Evolutionary conservation across 331 rosid genomes (phyloP).

Genomic region (Prunus yedoensis): DNA sequence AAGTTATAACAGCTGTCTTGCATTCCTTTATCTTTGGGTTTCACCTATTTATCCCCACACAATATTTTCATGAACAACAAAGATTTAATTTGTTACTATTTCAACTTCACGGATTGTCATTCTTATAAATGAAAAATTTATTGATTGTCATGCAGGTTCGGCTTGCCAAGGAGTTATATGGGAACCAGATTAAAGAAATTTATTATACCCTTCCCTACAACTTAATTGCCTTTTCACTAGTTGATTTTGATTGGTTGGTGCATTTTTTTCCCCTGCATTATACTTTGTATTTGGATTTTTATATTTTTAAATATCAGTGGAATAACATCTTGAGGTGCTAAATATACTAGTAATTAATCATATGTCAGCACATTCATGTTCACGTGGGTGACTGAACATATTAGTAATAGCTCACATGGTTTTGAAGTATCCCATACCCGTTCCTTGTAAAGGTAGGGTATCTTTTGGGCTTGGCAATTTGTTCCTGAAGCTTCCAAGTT

Average conservation of each 20-base stretch:
- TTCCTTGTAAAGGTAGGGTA: neutral
- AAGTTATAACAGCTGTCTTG: neutral
- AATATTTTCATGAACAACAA: conserved; percentile 8
- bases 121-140: neutral
- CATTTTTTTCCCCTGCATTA: conserved; percentile 12
- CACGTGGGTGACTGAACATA: no score
- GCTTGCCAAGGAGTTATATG: conserved; percentile 90
- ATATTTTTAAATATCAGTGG: neutral
- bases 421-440: neutral
- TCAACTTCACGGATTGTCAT: conserved; percentile 13
- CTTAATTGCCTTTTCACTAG: conserved; percentile 63
- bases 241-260: conserved; percentile 81
- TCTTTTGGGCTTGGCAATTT: neutral
- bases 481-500: neutral
- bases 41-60: neutral
- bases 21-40: neutral
- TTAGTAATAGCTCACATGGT: neutral
- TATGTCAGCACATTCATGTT: neutral
- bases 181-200: conserved; percentile 78
- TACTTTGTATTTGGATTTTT: neutral
- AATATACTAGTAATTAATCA: neutral
- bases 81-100: conserved; percentile 6
- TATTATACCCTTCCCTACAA: conserved; percentile 85
- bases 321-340: neutral
- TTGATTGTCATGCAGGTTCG: conserved; percentile 62